Evolutionary conservation across 805 yeast species (phyloP).

Genomic region (Monosporozyma servazzii): DNA sequence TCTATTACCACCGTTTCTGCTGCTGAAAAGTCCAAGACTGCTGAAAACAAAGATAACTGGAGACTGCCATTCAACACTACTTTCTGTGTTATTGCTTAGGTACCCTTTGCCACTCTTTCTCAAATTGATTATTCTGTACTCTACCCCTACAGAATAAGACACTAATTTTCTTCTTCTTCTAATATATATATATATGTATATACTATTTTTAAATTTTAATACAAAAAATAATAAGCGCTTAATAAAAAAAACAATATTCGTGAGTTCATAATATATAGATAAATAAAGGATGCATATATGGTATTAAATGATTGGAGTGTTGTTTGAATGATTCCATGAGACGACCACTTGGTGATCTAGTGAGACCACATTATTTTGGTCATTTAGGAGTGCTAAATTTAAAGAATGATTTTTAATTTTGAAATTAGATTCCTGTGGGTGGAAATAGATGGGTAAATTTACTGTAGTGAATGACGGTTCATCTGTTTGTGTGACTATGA

Average conservation of each 20-base stretch:
- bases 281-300: background rate
- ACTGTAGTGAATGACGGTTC: slow-evolving; percentile 20
- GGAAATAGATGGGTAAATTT: slow-evolving; percentile 16
- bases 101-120: background rate
- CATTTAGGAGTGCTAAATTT: slow-evolving; percentile 21
- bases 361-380: slow-evolving; percentile 21
- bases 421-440: background rate
- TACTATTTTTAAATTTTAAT: too few species aligned
- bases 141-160: background rate
- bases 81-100: slow-evolving; percentile 21
- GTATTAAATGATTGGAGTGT: background rate
- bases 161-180: too few species aligned
- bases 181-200: too few species aligned
- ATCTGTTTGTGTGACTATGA: slow-evolving; percentile 29
- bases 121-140: background rate
- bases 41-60: slow-evolving; percentile 23
- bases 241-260: too few species aligned
- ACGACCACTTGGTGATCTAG: slow-evolving; percentile 6
- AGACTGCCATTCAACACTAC: slow-evolving; percentile 5
- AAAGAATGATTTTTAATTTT: slow-evolving; percentile 20
- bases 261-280: too few species aligned
- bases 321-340: slow-evolving; percentile 3
- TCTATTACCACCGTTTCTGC: slow-evolving; percentile 14
- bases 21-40: slow-evolving; percentile 17
- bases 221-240: too few species aligned